A percentile compares a stretch with the other conserved stretches of the same genome.
Conservation (phyloP, 2,329 filamentous ascomycete genomes). For the Xylariaceae sp. region DNA sequence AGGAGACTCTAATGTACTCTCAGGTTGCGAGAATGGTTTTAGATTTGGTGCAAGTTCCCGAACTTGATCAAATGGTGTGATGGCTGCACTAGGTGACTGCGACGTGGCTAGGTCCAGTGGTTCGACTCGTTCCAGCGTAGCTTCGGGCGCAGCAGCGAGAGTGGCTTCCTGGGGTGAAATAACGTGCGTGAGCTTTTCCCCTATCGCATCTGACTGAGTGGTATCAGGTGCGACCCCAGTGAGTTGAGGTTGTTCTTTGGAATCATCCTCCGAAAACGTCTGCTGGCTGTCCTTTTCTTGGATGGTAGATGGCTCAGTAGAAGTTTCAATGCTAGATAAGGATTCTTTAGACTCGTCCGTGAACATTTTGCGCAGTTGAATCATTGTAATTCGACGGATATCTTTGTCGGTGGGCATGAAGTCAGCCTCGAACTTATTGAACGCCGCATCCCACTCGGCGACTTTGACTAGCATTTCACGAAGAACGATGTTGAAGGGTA, state of each 20-base stretch:
- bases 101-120: slow-evolving; percentile 47
- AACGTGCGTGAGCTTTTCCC: slow-evolving; percentile 15
- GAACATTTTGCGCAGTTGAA: slow-evolving; percentile 94
- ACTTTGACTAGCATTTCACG: slow-evolving; percentile 90
- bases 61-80: slow-evolving; percentile 6
- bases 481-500: slow-evolving; percentile 85
- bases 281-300: slow-evolving; percentile 45
- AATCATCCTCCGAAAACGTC: slow-evolving; percentile 17
- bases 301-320: slow-evolving; percentile 49
- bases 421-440: slow-evolving; percentile 85
- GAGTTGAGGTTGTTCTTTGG: slow-evolving; percentile 19
- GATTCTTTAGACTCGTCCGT: slow-evolving; percentile 82
- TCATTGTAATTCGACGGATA: slow-evolving; percentile 82
- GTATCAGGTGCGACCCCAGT: slow-evolving; percentile 14
- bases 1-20: slow-evolving; percentile 13
- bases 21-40: slow-evolving; percentile 21
- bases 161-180: slow-evolving; percentile 29
- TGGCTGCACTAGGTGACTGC: slow-evolving; percentile 27
- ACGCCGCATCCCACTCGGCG: slow-evolving; percentile 86
- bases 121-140: slow-evolving; percentile 44
- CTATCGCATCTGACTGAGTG: slow-evolving; percentile 11
- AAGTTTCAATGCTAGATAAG: slow-evolving; percentile 64
- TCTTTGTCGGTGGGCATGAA: slow-evolving; percentile 96
- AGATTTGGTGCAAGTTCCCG: slow-evolving; percentile 14
- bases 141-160: slow-evolving; percentile 29